Conservation (phyloP, 2,329 filamentous ascomycete genomes). For the Keithomyces neogunnii region DNA sequence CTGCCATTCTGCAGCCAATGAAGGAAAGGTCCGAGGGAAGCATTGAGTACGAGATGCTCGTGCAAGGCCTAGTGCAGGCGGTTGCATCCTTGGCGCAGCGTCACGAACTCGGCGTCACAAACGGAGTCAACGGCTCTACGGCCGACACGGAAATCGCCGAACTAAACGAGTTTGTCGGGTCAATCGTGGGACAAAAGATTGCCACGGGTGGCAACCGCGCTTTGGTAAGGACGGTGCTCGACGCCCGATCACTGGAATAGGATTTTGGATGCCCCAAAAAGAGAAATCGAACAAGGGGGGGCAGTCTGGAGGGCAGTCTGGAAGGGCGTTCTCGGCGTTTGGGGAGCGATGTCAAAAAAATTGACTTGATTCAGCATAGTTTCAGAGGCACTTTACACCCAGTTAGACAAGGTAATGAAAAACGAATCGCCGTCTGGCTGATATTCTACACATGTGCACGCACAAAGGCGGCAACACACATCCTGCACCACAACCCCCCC, state of each 20-base stretch:
- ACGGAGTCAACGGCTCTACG: constrained; percentile 31
- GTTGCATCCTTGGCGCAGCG: constrained; percentile 35
- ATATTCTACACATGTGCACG: not conserved
- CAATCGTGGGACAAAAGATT: constrained; percentile 43
- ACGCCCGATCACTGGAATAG: constrained; percentile 42
- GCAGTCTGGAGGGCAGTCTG: constrained; percentile 5
- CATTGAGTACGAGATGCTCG: constrained; percentile 47
- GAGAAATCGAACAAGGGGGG: not conserved
- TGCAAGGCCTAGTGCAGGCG: constrained; percentile 47
- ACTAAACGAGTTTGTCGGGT: constrained; percentile 46
- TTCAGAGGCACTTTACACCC: not conserved
- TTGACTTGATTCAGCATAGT: not conserved
- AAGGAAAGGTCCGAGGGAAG: constrained; percentile 40
- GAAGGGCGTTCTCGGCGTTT: constrained; percentile 4
- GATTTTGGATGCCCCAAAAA: not conserved
- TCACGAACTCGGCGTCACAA: constrained; percentile 20
- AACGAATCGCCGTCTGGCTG: not conserved
- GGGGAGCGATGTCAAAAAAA: constrained; percentile 1
- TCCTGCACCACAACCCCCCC: no score
- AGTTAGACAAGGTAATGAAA: not conserved
- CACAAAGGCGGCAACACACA: no score
- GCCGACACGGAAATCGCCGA: constrained; percentile 32
- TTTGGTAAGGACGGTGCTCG: constrained; percentile 42
- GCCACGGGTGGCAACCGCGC: constrained; percentile 34
- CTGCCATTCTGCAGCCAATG: constrained; percentile 43